A percentile compares a stretch with the other conserved stretches of the same genome.
phyloP scores from a whole-genome alignment of 2,329 filamentous ascomycete species.

The Talaromyces marneffei region DNA sequence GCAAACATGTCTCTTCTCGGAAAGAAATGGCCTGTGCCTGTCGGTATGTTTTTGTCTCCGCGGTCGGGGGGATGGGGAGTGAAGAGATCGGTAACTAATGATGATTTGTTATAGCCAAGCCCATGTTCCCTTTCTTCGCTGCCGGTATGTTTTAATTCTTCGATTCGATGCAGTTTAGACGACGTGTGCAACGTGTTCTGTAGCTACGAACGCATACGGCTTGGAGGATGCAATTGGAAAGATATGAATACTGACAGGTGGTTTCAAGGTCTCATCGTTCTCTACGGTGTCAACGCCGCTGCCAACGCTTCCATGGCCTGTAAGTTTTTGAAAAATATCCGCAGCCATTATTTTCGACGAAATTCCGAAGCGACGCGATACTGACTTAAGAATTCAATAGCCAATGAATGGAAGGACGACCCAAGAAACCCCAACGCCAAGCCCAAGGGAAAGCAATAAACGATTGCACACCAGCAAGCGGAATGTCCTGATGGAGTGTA shows the following conservation, averaged over 20 bases:
- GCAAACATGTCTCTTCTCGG: conserved; percentile 65
- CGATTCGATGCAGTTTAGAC: not conserved
- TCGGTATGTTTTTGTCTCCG: conserved; percentile 57
- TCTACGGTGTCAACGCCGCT: conserved; percentile 84
- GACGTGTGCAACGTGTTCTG: not conserved
- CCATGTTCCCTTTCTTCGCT: conserved; percentile 87
- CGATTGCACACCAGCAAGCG: not conserved
- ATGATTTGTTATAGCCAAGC: conserved; percentile 59
- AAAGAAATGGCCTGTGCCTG: conserved; percentile 76
- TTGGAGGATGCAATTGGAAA: not conserved
- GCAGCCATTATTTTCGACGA: not conserved
- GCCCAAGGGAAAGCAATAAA: conserved; percentile 22
- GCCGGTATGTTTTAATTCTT: conserved; percentile 64
- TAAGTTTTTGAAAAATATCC: conserved; percentile 48
- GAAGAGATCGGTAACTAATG: conserved; percentile 26
- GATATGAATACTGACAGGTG: conserved; percentile 11
- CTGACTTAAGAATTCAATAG: conserved; percentile 43
- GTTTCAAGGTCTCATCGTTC: conserved; percentile 68
- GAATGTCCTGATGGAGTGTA: not conserved
- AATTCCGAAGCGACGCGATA: not conserved
- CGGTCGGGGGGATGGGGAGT: not conserved
- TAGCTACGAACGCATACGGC: not conserved
- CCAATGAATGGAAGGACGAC: conserved; percentile 95
- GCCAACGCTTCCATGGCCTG: conserved; percentile 71
- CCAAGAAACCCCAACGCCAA: conserved; percentile 63